Percentiles rank a stretch among this genome's conserved stretches.
Conservation (phyloP, 768 basidiomycete species). For the Clathrus columnatus region DNA sequence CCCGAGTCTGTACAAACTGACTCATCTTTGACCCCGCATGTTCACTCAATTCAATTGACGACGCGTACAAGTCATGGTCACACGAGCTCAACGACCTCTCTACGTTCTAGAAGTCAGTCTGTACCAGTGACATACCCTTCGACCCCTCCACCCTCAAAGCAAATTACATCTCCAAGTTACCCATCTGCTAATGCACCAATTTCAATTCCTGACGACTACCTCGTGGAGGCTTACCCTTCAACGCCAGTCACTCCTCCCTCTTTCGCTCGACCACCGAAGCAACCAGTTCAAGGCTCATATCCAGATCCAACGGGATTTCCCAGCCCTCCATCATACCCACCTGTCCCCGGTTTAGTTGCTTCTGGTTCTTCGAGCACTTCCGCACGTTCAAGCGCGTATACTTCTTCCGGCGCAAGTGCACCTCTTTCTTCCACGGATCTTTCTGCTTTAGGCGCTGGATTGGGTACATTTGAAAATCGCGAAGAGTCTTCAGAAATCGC, state of each 20-base stretch:
- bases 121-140: background rate
- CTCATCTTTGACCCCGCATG: background rate
- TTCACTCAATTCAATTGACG: background rate
- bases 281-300: slow-evolving; percentile 44
- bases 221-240: background rate
- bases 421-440: slow-evolving; percentile 26
- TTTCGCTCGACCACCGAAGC: slow-evolving; percentile 38
- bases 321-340: slow-evolving; percentile 34
- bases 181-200: background rate
- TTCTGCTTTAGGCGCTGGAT: slow-evolving; percentile 36
- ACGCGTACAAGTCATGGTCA: background rate
- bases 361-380: slow-evolving; percentile 62
- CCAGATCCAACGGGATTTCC: slow-evolving; percentile 67
- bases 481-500: slow-evolving; percentile 29
- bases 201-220: slow-evolving; percentile 1
- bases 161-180: background rate
- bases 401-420: slow-evolving; percentile 51
- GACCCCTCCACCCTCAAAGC: background rate
- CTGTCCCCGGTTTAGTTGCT: slow-evolving; percentile 30
- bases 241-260: slow-evolving; percentile 14
- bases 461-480: slow-evolving; percentile 59
- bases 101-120: slow-evolving; percentile 6
- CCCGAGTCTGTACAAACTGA: background rate
- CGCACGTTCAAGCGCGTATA: slow-evolving; percentile 70
- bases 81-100: slow-evolving; percentile 3